These are phyloP conservation scores for Hyaloscypha variabilis DNA, from an alignment of 495 filamentous ascomycete species.

Conservation along the genomic window DNA sequence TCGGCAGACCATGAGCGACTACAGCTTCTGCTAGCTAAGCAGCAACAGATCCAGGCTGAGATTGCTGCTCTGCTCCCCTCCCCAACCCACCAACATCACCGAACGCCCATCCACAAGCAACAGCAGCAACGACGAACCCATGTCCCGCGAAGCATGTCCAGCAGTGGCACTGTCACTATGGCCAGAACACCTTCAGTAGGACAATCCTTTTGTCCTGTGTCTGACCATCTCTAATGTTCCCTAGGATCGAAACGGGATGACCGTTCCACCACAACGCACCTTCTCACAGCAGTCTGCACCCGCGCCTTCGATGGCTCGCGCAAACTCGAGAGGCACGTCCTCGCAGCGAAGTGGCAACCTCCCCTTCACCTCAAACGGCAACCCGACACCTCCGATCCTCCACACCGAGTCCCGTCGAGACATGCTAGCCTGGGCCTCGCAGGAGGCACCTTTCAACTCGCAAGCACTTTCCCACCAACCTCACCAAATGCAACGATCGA, in stretches of 20 bases:
- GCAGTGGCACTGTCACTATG: slow-evolving; percentile 27
- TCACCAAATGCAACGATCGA: slow-evolving; percentile 36
- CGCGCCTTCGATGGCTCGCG: slow-evolving; percentile 29
- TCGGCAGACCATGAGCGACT: slow-evolving; percentile 11
- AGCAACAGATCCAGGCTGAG: slow-evolving; percentile 28
- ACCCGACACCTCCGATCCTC: slow-evolving; percentile 22
- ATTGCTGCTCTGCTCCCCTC: slow-evolving; percentile 20
- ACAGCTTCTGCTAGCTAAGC: slow-evolving; percentile 21
- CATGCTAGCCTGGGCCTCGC: slow-evolving; percentile 22
- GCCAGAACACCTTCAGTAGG: slow-evolving; percentile 30
- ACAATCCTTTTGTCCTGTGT: slow-evolving; percentile 11
- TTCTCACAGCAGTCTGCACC: slow-evolving; percentile 31
- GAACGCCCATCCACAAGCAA: slow-evolving; percentile 27
- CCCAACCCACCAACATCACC: slow-evolving; percentile 14
- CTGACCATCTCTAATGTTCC: slow-evolving; percentile 26
- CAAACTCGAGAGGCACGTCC: slow-evolving; percentile 27
- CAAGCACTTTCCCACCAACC: slow-evolving; percentile 33
- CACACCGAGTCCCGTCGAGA: slow-evolving; percentile 23
- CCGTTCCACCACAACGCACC: slow-evolving; percentile 12
- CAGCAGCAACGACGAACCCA: slow-evolving; percentile 25
- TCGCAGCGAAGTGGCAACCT: slow-evolving; percentile 26
- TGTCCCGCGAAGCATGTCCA: slow-evolving; percentile 31
- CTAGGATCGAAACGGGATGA: slow-evolving; percentile 29
- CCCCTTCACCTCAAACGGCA: slow-evolving; percentile 24
- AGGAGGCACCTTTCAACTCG: slow-evolving; percentile 26